Evolutionary conservation across 768 basidiomycete genomes (phyloP).

Genomic region (Lactifluus volemus): DNA sequence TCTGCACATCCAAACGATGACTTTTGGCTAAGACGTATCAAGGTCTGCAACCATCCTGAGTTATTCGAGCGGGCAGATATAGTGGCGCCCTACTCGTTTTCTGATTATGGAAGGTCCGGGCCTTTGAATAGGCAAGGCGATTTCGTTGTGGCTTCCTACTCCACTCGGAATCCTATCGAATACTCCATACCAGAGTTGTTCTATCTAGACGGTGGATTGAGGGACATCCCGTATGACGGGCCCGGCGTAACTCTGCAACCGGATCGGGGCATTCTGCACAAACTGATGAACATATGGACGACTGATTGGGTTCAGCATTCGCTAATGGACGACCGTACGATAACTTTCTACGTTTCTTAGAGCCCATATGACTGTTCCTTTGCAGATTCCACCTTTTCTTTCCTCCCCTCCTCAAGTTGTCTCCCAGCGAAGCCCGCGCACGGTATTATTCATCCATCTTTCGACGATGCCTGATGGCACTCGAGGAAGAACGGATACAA

Average conservation of each 20-base stretch:
- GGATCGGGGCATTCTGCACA: constrained; percentile 48
- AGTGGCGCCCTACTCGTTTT: constrained; percentile 85
- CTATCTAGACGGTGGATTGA: constrained; percentile 67
- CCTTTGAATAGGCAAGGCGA: constrained; percentile 86
- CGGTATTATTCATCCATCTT: constrained; percentile 56
- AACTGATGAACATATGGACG: constrained; percentile 86
- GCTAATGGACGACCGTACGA: constrained; percentile 51
- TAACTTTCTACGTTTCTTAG: background rate
- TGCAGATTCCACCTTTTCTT: constrained; percentile 61
- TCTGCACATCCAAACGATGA: background rate
- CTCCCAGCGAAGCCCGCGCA: constrained; percentile 55
- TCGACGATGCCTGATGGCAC: constrained; percentile 40
- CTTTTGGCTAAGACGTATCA: background rate
- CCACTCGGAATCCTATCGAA: constrained; percentile 81
- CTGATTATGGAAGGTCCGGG: constrained; percentile 70
- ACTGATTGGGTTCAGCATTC: constrained; percentile 72
- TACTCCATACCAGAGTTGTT: constrained; percentile 66
- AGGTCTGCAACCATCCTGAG: constrained; percentile 98
- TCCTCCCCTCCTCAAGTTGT: constrained; percentile 61
- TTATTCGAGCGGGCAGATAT: constrained; percentile 97
- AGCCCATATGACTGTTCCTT: constrained; percentile 15
- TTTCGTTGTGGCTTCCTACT: constrained; percentile 72
- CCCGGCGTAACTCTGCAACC: constrained; percentile 33
- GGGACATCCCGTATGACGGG: constrained; percentile 54
- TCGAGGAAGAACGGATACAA: constrained; percentile 36